Evolutionary conservation across 192 early-diverging fungal genomes (phyloP).

Genomic region (Neocallimastix lanati): DNA sequence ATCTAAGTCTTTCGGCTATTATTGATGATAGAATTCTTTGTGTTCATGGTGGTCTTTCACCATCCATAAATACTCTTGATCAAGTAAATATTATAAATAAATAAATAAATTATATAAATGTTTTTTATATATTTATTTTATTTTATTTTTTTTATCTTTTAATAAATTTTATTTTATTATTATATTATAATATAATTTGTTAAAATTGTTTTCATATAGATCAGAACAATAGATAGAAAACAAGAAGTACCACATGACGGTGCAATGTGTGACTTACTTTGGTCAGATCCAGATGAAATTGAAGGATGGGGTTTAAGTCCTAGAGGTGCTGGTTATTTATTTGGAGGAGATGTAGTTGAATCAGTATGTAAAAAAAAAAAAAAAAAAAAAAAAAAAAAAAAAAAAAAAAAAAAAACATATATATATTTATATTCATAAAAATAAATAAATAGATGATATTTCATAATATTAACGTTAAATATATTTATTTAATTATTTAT

Average conservation of each 20-base stretch:
- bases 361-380: conserved; percentile 18
- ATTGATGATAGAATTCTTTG: conserved; percentile 90
- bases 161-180: no score
- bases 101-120: no score
- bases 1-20: conserved; percentile 79
- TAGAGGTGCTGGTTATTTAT: conserved; percentile 92
- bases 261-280: conserved; percentile 91
- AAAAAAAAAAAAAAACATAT: no score
- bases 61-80: conserved; percentile 80
- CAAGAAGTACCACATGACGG: conserved; percentile 95
- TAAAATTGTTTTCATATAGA: neutral
- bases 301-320: conserved; percentile 88
- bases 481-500: no score
- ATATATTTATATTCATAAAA: neutral
- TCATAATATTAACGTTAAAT: no score
- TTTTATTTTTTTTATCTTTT: no score
- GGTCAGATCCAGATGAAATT: conserved; percentile 91
- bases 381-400: no score
- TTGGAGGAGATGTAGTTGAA: conserved; percentile 80
- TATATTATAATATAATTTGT: no score
- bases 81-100: conserved; percentile 14
- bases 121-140: no score
- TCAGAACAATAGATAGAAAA: conserved; percentile 6
- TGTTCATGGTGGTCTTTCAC: conserved; percentile 87
- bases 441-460: neutral